Evolutionary conservation across 208 protist species (phyloP), one percentile per base, ranked within the genome.

Genomic region (Entamoeba histolytica): DNA sequence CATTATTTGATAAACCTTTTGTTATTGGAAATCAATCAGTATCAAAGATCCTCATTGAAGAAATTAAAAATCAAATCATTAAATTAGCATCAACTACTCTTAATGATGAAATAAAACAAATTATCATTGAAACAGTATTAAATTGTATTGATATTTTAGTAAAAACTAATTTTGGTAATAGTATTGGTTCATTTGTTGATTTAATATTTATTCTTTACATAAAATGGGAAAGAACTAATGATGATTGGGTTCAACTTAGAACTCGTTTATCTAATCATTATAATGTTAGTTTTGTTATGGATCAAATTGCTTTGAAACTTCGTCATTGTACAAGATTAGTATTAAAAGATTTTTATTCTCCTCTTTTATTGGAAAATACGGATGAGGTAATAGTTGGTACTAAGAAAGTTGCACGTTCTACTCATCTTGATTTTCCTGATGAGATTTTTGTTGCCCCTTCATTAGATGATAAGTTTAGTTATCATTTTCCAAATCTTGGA

Each of bases 41-140:
- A 5, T 23, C 0, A 3, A n/a, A 0, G 12, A 0, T 1, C 0
- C 1, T 78, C 0, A 5, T 3, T 19, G 5, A 78, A 19, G 1
- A 39, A 39, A 78, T 78, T n/a, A 78, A 78, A 78, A 1, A 39
- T 5, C 1, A 78, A 3, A 8, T 78, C 1, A 1, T 78, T 3
- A 39, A 1, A 10, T 0, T n/a, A 5, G 28, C 28, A 4, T 5
- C 1, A 52, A 52, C 1, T 17, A 1, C 8, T 7, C 0, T 78
- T 0, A 78, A 1, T 78, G 61, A 28, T 39, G 61, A 78, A 35
- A 4, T 78, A 39, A 78, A 78, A 3, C 3, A 23, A 39, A 35
- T 3, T 4, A 39, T 7, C 0, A 78, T 5, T 5, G n/a, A 23
- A 3, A 35, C 12, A 1, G 61, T 78, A 8, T 28, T 78, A 35